These are phyloP conservation scores for Saccharomycopsis sp. DNA, from an alignment of 805 yeast genomes.

Conservation along the genomic window DNA sequence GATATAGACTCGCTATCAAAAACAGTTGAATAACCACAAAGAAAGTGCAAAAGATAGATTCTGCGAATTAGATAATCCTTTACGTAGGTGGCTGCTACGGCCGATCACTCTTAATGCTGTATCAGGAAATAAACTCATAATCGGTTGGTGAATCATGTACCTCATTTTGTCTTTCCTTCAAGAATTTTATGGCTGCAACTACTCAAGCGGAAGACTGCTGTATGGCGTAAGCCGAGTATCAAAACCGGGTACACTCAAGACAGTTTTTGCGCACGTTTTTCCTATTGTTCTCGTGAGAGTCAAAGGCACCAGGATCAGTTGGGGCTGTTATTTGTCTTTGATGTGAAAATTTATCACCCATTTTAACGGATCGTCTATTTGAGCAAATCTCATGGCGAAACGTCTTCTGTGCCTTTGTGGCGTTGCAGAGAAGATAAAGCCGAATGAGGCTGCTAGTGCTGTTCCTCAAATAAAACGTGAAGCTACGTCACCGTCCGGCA, in stretches of 20 bases:
- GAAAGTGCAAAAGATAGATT: not conserved
- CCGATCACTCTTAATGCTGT: not conserved
- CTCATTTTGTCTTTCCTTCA: not conserved
- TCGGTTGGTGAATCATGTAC: not conserved
- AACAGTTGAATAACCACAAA: not conserved
- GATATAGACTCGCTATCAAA: not conserved
- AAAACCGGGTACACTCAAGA: too few relatives aligned
- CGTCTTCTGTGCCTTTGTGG: too few relatives aligned
- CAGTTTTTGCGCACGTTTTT: too few relatives aligned
- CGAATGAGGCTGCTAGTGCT: too few relatives aligned
- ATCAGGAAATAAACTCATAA: not conserved
- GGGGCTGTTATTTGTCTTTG: not conserved
- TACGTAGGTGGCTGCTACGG: not conserved
- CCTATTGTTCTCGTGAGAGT: not conserved
- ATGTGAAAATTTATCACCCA: not conserved
- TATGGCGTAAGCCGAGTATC: not conserved
- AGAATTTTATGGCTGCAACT: not conserved
- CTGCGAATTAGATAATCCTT: not conserved
- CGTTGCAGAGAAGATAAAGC: too few relatives aligned
- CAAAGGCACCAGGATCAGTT: too few relatives aligned
- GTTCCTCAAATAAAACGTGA: too few relatives aligned
- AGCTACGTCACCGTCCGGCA: too few relatives aligned
- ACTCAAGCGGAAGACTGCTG: not conserved
- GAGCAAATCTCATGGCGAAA: not conserved
- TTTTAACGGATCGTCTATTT: not conserved